These are phyloP conservation scores for Rhododendron mucronatum DNA, from an alignment of 148 eudicot genomes.

Conservation along the genomic window DNA sequence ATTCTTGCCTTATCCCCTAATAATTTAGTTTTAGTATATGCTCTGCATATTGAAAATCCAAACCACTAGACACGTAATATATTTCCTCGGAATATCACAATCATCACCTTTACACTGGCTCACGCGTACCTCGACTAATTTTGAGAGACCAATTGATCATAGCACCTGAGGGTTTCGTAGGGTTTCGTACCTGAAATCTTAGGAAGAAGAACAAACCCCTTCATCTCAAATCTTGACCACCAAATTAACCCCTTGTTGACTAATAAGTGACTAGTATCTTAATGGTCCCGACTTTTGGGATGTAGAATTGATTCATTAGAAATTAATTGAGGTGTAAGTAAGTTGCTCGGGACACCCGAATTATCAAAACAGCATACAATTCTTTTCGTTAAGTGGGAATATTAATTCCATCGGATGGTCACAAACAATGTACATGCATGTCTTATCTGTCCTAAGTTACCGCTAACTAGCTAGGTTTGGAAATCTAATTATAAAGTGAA, in stretches of 20 bases:
- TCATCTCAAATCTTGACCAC: background rate
- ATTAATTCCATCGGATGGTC: background rate
- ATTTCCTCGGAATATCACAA: background rate
- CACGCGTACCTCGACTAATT: background rate
- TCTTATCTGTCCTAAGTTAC: background rate
- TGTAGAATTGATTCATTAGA: no score
- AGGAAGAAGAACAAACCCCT: background rate
- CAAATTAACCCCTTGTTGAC: background rate
- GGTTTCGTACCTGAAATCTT: no score
- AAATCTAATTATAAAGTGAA: conserved; percentile 20
- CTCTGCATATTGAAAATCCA: background rate
- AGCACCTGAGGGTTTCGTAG: no score
- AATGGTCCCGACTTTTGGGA: background rate
- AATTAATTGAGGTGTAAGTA: background rate
- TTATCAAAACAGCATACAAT: background rate
- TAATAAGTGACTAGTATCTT: background rate
- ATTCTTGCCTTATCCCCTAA: background rate
- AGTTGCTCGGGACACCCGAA: background rate
- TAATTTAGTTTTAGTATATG: background rate
- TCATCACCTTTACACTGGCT: background rate
- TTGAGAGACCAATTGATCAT: background rate
- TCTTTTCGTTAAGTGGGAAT: background rate
- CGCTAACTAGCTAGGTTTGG: conserved; percentile 8
- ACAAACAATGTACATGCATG: background rate
- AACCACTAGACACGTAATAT: background rate